phyloP scores from a whole-genome alignment of 345 rosid genomes.

The Schrenkiella parvula region DNA sequence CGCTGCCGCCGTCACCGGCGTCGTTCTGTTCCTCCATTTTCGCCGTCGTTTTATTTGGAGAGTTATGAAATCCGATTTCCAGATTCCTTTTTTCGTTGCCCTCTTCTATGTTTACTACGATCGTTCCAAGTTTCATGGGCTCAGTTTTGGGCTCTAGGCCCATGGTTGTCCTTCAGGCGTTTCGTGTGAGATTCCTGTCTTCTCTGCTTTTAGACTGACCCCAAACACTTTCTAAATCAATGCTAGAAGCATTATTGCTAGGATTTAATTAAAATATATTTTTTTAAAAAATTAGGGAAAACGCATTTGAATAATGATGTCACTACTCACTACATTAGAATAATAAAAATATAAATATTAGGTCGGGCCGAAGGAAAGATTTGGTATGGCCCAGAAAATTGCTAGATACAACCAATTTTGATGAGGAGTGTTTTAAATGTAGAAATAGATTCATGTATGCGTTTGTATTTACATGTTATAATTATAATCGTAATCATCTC shows the following conservation, averaged over 20 bases:
- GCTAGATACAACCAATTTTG: constrained; percentile 7
- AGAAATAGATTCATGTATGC: background rate
- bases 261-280: background rate
- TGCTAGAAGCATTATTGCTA: background rate
- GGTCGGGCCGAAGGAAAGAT: constrained; percentile 10
- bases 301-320: constrained; percentile 2
- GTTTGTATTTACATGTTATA: background rate
- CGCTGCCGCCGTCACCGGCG: background rate
- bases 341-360: background rate
- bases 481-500: background rate
- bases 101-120: background rate
- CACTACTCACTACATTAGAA: constrained; percentile 2
- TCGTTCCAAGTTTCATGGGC: background rate
- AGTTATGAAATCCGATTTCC: background rate
- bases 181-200: background rate
- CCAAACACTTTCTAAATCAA: background rate
- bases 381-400: constrained; percentile 22
- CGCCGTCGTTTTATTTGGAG: background rate
- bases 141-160: background rate
- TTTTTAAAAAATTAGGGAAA: background rate
- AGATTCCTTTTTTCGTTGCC: background rate
- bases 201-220: background rate
- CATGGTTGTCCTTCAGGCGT: background rate
- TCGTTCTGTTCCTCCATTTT: constrained; percentile 24
- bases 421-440: background rate